Conservation (phyloP, 768 basidiomycete genomes). For the Amanita polypyramis region DNA sequence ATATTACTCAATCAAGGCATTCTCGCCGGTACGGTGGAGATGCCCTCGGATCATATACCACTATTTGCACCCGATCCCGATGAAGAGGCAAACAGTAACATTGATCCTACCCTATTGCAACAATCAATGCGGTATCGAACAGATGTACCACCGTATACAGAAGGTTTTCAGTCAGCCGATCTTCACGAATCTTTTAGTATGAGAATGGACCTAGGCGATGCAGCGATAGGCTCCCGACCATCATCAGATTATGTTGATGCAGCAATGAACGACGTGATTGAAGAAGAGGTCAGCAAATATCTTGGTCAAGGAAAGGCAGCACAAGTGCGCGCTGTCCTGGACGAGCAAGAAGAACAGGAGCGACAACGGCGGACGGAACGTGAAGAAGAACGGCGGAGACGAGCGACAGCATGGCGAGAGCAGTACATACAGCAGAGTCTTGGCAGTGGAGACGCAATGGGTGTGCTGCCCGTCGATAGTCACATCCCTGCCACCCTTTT, state of each 20-base stretch:
- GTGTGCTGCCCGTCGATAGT: not conserved
- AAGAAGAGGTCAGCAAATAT: slow-evolving; percentile 61
- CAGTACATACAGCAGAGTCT: not conserved
- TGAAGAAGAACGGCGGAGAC: slow-evolving; percentile 5
- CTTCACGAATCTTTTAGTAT: not conserved
- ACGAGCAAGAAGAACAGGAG: slow-evolving; percentile 41
- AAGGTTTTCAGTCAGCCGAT: not conserved
- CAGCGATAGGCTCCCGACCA: not conserved
- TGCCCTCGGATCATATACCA: slow-evolving; percentile 23
- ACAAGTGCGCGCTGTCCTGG: slow-evolving; percentile 49
- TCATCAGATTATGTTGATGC: slow-evolving; percentile 34
- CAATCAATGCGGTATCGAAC: slow-evolving; percentile 11
- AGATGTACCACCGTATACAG: not conserved
- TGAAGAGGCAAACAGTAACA: slow-evolving; percentile 34
- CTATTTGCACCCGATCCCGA: slow-evolving; percentile 37
- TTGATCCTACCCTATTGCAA: slow-evolving; percentile 45
- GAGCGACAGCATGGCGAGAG: slow-evolving; percentile 3
- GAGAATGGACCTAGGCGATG: not conserved
- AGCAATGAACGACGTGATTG: slow-evolving; percentile 49
- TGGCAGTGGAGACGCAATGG: not conserved
- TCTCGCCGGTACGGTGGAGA: slow-evolving; percentile 31
- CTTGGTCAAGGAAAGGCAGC: slow-evolving; percentile 52
- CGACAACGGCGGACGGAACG: slow-evolving; percentile 30
- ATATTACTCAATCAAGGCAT: slow-evolving; percentile 58
- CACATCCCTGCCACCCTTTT: not conserved